A percentile compares a stretch with the other conserved stretches of the same genome.
Conservation (phyloP, 257 asterid species). For the Fraxinus excelsior region DNA sequence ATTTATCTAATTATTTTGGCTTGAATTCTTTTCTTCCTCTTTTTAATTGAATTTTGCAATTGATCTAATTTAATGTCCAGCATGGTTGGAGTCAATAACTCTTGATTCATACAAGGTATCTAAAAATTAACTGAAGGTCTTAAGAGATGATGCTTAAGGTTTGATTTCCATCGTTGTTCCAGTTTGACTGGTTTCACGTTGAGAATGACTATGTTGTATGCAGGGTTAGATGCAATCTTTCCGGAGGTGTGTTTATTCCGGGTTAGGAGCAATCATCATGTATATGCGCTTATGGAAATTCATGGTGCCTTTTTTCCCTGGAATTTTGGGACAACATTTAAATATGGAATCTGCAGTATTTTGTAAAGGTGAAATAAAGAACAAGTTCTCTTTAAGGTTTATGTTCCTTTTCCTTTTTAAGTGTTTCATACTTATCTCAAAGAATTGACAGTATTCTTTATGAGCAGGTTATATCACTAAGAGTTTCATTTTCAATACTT, state of each 20-base stretch:
- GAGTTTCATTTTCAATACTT: background rate
- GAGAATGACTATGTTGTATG: constrained; percentile 7
- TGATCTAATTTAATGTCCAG: constrained; percentile 32
- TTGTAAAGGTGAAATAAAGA: constrained; percentile 24
- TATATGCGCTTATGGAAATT: constrained; percentile 22
- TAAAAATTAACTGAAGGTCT: constrained; percentile 47
- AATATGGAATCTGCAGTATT: constrained; percentile 34
- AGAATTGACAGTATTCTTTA: background rate
- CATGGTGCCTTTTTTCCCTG: constrained; percentile 23
- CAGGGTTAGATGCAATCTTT: constrained; percentile 43
- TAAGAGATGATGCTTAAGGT: background rate
- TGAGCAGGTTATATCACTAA: constrained; percentile 2
- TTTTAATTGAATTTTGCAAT: background rate
- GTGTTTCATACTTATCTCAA: constrained; percentile 8
- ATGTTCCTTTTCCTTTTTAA: background rate
- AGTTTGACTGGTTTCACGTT: constrained; percentile 14
- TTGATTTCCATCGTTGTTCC: background rate
- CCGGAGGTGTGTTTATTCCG: constrained; percentile 8
- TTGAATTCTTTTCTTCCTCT: background rate
- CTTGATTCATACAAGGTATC: constrained; percentile 55
- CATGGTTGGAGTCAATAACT: constrained; percentile 46
- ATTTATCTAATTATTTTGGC: background rate
- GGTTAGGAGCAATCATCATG: background rate
- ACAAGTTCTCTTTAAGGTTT: background rate
- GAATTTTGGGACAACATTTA: constrained; percentile 24